Conservation (phyloP, 2,329 filamentous ascomycete genomes). For the Fusarium albidum region DNA sequence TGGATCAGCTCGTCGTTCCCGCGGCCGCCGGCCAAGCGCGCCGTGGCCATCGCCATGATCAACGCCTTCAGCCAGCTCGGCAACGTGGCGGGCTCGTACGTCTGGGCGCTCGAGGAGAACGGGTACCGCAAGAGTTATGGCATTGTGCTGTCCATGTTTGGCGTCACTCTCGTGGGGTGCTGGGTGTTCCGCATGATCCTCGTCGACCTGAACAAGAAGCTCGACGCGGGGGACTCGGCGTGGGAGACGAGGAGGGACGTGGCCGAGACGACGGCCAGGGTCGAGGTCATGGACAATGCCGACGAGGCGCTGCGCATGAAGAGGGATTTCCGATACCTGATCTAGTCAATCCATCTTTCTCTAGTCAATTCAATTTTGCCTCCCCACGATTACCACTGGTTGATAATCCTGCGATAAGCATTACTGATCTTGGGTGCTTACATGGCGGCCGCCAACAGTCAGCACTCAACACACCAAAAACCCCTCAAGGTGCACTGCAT, state of each 20-base stretch:
- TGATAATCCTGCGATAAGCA: constrained; percentile 15
- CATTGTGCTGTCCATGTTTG: constrained; percentile 72
- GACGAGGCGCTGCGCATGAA: constrained; percentile 56
- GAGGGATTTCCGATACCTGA: constrained; percentile 57
- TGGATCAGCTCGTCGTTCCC: constrained; percentile 67
- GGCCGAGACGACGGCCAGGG: constrained; percentile 49
- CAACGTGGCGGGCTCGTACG: constrained; percentile 68
- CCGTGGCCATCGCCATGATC: constrained; percentile 67
- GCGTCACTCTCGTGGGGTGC: constrained; percentile 63
- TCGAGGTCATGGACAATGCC: constrained; percentile 50
- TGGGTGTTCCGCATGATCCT: constrained; percentile 57
- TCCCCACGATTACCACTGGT: not conserved
- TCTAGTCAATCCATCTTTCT: constrained; percentile 46
- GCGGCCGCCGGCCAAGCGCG: constrained; percentile 66
- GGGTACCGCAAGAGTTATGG: constrained; percentile 71
- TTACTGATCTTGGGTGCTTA: not conserved
- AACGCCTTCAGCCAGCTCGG: constrained; percentile 66
- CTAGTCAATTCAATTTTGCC: not conserved
- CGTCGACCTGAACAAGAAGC: constrained; percentile 54
- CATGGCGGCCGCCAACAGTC: too few relatives aligned
- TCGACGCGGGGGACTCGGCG: constrained; percentile 52
- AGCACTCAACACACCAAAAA: too few relatives aligned
- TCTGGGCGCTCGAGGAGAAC: constrained; percentile 66
- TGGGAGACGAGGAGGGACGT: constrained; percentile 50
- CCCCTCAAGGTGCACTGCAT: too few relatives aligned